These are phyloP conservation scores for Phytopythium delawarense DNA, from an alignment of 352 stramenopile genomes.

Conservation along the genomic window DNA sequence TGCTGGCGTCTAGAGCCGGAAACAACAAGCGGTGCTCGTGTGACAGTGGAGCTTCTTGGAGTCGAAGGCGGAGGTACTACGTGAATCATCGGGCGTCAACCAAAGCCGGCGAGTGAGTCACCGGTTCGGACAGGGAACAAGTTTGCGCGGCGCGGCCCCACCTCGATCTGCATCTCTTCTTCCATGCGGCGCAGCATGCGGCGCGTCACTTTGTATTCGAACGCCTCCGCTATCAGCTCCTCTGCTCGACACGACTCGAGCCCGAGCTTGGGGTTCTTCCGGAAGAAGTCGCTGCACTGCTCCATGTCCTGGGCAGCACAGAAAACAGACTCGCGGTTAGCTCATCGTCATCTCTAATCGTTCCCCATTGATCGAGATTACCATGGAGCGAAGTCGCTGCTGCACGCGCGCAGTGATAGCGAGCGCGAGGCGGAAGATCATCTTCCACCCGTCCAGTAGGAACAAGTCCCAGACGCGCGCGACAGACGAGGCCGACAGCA, in stretches of 20 bases:
- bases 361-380: slow-evolving; percentile 8
- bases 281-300: slow-evolving; percentile 65
- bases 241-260: slow-evolving; percentile 34
- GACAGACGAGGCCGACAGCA: slow-evolving; percentile 41
- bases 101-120: not conserved
- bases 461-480: slow-evolving; percentile 68
- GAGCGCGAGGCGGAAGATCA: slow-evolving; percentile 65
- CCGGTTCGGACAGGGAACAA: not conserved
- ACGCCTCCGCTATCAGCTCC: slow-evolving; percentile 34
- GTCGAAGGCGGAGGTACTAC: slow-evolving; percentile 68
- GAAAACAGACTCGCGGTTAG: not conserved
- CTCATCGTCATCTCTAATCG: not conserved
- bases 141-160: slow-evolving; percentile 7
- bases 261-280: slow-evolving; percentile 47
- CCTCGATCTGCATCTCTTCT: slow-evolving; percentile 65
- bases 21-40: slow-evolving; percentile 70
- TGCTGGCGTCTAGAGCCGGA: slow-evolving; percentile 38
- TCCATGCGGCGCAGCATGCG: slow-evolving; percentile 54
- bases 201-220: slow-evolving; percentile 68
- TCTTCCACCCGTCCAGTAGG: slow-evolving; percentile 75
- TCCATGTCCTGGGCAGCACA: slow-evolving; percentile 53
- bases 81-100: not conserved
- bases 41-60: slow-evolving; percentile 57
- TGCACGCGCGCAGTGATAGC: slow-evolving; percentile 56
- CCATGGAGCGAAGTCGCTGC: slow-evolving; percentile 52